These are phyloP conservation scores for Microsporum canis DNA, from an alignment of 2,329 filamentous ascomycete genomes.

Conservation along the genomic window DNA sequence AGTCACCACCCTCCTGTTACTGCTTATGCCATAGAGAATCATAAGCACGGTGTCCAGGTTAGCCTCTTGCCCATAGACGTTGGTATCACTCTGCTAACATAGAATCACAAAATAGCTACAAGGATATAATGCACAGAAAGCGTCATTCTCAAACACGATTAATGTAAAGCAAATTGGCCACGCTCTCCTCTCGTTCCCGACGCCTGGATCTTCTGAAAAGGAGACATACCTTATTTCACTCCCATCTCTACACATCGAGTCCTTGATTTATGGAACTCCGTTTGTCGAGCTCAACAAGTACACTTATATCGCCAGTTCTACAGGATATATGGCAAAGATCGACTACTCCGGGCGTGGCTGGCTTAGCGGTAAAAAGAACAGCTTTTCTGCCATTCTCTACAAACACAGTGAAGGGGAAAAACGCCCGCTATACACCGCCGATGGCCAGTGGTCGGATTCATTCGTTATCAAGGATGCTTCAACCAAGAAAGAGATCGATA, in stretches of 20 bases:
- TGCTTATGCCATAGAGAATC: conserved; percentile 84
- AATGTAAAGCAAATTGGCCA: conserved; percentile 92
- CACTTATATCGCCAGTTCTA: conserved; percentile 75
- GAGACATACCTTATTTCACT: conserved; percentile 86
- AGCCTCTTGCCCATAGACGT: conserved; percentile 14
- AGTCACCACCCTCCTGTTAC: conserved; percentile 89
- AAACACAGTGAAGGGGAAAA: conserved; percentile 53
- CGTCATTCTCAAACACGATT: conserved; percentile 86
- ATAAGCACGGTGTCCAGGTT: conserved; percentile 61
- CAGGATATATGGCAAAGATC: conserved; percentile 77
- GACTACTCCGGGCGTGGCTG: conserved; percentile 91
- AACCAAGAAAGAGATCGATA: conserved; percentile 42
- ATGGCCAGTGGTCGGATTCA: conserved; percentile 80
- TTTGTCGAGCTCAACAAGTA: conserved; percentile 83
- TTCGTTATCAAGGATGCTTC: conserved; percentile 66
- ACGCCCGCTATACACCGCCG: conserved; percentile 63
- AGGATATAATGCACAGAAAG: conserved; percentile 94
- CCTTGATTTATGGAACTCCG: conserved; percentile 60
- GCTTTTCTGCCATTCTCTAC: conserved; percentile 64
- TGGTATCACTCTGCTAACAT: not conserved
- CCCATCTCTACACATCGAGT: conserved; percentile 84
- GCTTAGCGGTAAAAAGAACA: conserved; percentile 93
- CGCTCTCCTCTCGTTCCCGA: conserved; percentile 60
- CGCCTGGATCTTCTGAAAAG: conserved; percentile 40
- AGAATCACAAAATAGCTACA: conserved; percentile 34